Evolutionary conservation across 2,329 filamentous ascomycete genomes (phyloP).

Genomic region (Penicillium frequentans): DNA sequence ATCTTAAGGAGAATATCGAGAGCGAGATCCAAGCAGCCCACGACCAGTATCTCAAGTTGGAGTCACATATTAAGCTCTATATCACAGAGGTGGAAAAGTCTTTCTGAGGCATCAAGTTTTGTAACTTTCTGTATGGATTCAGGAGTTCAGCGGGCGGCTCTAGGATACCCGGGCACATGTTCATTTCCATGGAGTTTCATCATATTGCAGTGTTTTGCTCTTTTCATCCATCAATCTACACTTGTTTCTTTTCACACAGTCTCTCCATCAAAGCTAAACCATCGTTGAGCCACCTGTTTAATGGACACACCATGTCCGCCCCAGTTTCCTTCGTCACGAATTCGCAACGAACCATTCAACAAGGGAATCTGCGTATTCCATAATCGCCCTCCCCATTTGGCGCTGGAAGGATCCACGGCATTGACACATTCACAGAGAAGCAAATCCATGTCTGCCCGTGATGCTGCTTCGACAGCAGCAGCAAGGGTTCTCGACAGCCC

Average conservation of each 20-base stretch:
- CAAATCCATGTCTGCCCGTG: constrained; percentile 30
- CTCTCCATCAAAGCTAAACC: constrained; percentile 60
- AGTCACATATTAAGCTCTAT: constrained; percentile 94
- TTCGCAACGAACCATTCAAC: constrained; percentile 57
- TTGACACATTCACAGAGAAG: constrained; percentile 44
- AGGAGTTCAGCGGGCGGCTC: constrained; percentile 38
- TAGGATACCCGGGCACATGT: constrained; percentile 41
- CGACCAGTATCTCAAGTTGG: constrained; percentile 96
- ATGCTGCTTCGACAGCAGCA: constrained; percentile 39
- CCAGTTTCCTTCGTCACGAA: constrained; percentile 53
- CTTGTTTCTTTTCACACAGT: constrained; percentile 11
- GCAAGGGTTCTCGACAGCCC: constrained; percentile 48
- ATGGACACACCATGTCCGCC: constrained; percentile 60
- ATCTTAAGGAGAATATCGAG: constrained; percentile 96
- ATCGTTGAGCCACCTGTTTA: constrained; percentile 60
- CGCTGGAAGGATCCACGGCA: constrained; percentile 28
- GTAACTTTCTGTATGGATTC: constrained; percentile 30
- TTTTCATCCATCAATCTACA: constrained; percentile 11
- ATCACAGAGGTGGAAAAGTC: constrained; percentile 99
- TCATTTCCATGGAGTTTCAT: constrained; percentile 27
- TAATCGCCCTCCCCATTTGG: constrained; percentile 31
- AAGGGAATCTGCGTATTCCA: constrained; percentile 60
- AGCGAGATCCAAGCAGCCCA: constrained; percentile 87
- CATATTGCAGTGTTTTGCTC: constrained; percentile 18
- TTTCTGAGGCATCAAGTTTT: constrained; percentile 46